phyloP scores from a whole-genome alignment of 169 alveolate species.

The Cryptosporidium sp. region DNA sequence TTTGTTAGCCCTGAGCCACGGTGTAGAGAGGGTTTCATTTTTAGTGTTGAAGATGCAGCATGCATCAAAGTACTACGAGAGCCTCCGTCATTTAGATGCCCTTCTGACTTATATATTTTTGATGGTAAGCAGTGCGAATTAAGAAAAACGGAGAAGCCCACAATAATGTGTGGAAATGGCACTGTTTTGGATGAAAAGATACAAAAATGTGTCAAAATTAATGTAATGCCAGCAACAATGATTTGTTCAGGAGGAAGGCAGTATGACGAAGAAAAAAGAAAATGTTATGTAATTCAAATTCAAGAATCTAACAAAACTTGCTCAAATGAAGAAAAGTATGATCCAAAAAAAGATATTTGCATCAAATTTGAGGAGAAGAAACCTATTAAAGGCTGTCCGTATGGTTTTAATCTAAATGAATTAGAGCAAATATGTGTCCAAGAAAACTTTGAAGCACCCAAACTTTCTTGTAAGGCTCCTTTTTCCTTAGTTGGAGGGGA shows the following conservation, averaged over 20 bases:
- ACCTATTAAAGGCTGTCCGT: constrained; percentile 54
- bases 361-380: constrained; percentile 40
- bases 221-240: constrained; percentile 58
- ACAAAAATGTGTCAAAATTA: constrained; percentile 38
- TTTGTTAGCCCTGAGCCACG: constrained; percentile 67
- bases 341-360: constrained; percentile 31
- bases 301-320: constrained; percentile 46
- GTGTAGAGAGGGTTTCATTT: constrained; percentile 63
- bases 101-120: constrained; percentile 54
- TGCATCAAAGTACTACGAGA: constrained; percentile 62
- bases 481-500: constrained; percentile 60
- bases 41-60: constrained; percentile 58
- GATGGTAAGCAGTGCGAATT: constrained; percentile 72
- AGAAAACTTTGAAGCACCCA: constrained; percentile 64
- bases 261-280: constrained; percentile 47
- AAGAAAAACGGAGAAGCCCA: constrained; percentile 33
- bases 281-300: constrained; percentile 56
- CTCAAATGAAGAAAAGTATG: constrained; percentile 23
- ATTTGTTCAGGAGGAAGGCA: constrained; percentile 50
- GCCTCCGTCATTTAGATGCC: constrained; percentile 74
- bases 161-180: constrained; percentile 37
- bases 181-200: constrained; percentile 32
- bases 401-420: constrained; percentile 44
- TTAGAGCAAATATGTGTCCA: constrained; percentile 54
- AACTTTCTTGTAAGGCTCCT: constrained; percentile 51